Percentiles rank a stretch among this genome's conserved stretches.
These are phyloP conservation scores for Themeda triandra DNA, from an alignment of 176 grass and related monocot species.

Conservation along the genomic window DNA sequence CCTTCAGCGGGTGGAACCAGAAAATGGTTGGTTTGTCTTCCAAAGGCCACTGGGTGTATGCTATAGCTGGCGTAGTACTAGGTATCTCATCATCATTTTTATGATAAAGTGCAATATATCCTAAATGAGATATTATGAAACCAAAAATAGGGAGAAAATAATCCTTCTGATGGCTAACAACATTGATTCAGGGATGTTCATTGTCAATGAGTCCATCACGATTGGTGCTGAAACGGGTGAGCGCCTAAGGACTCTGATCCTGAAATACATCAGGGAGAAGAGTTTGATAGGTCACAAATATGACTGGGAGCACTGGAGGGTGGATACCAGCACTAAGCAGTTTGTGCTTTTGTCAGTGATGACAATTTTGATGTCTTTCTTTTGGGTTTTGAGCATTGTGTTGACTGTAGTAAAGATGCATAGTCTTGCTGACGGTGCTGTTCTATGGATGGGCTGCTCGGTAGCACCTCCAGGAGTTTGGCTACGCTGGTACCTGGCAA, in stretches of 20 bases:
- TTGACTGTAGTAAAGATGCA: slow-evolving; percentile 55
- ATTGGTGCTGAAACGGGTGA: slow-evolving; percentile 72
- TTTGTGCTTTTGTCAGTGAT: slow-evolving; percentile 35
- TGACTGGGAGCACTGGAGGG: slow-evolving; percentile 37
- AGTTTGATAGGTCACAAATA: slow-evolving; percentile 38
- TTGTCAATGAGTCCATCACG: slow-evolving; percentile 70
- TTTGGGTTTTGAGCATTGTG: slow-evolving; percentile 74
- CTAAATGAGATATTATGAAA: neutral
- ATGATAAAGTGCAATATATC: neutral
- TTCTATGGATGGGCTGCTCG: slow-evolving; percentile 73
- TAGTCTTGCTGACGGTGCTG: slow-evolving; percentile 35
- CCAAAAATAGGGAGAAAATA: neutral
- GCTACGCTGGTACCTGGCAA: slow-evolving; percentile 83
- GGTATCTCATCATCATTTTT: slow-evolving; percentile 45
- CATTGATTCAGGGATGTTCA: slow-evolving; percentile 58
- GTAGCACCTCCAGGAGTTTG: slow-evolving; percentile 88
- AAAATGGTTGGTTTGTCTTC: slow-evolving; percentile 78
- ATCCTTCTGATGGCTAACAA: slow-evolving; percentile 9
- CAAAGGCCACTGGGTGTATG: slow-evolving; percentile 77
- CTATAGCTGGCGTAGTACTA: slow-evolving; percentile 72
- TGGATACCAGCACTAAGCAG: slow-evolving; percentile 52
- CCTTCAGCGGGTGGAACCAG: slow-evolving; percentile 97
- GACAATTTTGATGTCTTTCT: slow-evolving; percentile 39
- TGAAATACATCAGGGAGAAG: slow-evolving; percentile 34
- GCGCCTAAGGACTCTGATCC: slow-evolving; percentile 44